Conservation (phyloP, 495 filamentous ascomycete species). For the Daldinia bambusicola region DNA sequence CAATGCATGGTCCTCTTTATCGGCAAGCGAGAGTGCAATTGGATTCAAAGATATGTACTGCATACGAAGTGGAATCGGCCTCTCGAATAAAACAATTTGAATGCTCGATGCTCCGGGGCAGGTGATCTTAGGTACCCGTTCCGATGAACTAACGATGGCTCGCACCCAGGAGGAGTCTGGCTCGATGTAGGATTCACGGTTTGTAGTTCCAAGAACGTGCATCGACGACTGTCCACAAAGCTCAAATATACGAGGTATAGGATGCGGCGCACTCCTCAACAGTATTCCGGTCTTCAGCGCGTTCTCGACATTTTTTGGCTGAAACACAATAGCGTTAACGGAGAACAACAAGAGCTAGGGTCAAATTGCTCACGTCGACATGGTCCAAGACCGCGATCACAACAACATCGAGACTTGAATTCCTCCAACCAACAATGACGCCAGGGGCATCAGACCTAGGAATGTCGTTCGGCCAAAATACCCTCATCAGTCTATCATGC, state of each 20-base stretch:
- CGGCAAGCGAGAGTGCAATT: slow-evolving; percentile 86
- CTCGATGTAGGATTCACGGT: slow-evolving; percentile 61
- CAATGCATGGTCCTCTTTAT: slow-evolving; percentile 65
- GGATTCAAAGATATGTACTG: slow-evolving; percentile 94
- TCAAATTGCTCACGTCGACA: slow-evolving; percentile 74
- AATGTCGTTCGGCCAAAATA: slow-evolving; percentile 97
- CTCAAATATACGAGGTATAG: slow-evolving; percentile 80
- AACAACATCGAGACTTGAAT: slow-evolving; percentile 89
- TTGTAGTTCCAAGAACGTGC: slow-evolving; percentile 85
- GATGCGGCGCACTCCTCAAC: slow-evolving; percentile 83
- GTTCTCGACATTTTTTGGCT: slow-evolving; percentile 80
- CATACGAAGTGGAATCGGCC: slow-evolving; percentile 88
- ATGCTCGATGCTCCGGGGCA: slow-evolving; percentile 75
- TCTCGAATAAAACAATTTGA: slow-evolving; percentile 89
- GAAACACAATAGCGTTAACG: slow-evolving; percentile 39
- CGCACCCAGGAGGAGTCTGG: slow-evolving; percentile 78
- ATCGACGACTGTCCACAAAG: slow-evolving; percentile 84
- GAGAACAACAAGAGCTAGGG: neutral
- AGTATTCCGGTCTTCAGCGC: slow-evolving; percentile 86
- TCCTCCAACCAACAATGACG: slow-evolving; percentile 93
- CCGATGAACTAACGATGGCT: slow-evolving; percentile 67
- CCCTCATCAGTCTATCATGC: slow-evolving; percentile 94
- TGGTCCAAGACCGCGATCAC: slow-evolving; percentile 89
- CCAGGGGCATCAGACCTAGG: slow-evolving; percentile 76
- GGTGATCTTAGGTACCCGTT: slow-evolving; percentile 73